Percentiles rank a stretch among this genome's conserved stretches.
Conservation (phyloP, 257 asterid genomes). For the Cruciata laevipes region DNA sequence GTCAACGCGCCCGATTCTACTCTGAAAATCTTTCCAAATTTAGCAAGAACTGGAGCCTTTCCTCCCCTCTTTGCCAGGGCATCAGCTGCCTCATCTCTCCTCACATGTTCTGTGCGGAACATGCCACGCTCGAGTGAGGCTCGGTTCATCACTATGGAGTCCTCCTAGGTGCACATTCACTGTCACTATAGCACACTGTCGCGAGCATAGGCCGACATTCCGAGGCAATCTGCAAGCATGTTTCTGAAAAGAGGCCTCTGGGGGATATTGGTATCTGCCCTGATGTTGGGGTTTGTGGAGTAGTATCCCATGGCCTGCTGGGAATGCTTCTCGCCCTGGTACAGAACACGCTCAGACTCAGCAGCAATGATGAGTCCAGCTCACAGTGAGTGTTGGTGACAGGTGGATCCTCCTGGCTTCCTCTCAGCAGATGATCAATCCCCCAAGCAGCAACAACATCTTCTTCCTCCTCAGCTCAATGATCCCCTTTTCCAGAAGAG, state of each 20-base stretch:
- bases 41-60: constrained; percentile 39
- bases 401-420: constrained; percentile 51
- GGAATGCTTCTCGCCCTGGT: constrained; percentile 94
- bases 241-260: constrained; percentile 81
- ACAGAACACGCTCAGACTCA: constrained; percentile 84
- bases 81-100: constrained; percentile 69
- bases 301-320: constrained; percentile 91
- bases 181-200: constrained; percentile 91
- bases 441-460: constrained; percentile 91
- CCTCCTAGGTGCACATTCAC: constrained; percentile 94
- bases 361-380: constrained; percentile 66
- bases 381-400: constrained; percentile 75
- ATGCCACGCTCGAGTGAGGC: constrained; percentile 91
- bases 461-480: constrained; percentile 90
- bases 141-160: constrained; percentile 90
- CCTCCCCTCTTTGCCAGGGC: constrained; percentile 36
- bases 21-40: constrained; percentile 65
- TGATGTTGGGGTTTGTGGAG: constrained; percentile 54
- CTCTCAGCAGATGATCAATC: constrained; percentile 44
- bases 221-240: constrained; percentile 74
- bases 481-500: constrained; percentile 61
- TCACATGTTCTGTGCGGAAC: constrained; percentile 80
- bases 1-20: constrained; percentile 86
- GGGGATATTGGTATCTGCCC: constrained; percentile 82
- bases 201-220: constrained; percentile 41